Percentiles rank a stretch among this genome's conserved stretches.
These are phyloP conservation scores for Neurospora sp. DNA, from an alignment of 495 filamentous ascomycete genomes.

Conservation along the genomic window DNA sequence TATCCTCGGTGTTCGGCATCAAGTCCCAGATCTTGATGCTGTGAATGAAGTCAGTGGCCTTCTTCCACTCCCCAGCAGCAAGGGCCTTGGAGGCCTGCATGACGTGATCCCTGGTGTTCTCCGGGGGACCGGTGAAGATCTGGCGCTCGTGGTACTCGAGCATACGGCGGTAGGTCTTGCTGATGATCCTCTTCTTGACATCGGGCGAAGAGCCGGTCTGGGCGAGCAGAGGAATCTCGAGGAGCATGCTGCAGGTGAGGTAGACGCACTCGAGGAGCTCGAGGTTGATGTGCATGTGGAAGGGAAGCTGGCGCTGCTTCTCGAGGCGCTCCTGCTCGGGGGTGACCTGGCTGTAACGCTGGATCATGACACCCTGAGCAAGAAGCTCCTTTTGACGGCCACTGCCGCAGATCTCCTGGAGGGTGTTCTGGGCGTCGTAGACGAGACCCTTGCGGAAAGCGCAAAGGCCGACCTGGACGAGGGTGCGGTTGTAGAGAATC, in stretches of 20 bases:
- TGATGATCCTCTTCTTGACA: slow-evolving; percentile 95
- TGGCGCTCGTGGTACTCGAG: slow-evolving; percentile 98
- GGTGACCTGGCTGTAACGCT: slow-evolving; percentile 86
- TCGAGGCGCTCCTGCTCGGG: slow-evolving; percentile 97
- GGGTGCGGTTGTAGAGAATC: slow-evolving; percentile 96
- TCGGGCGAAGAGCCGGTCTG: slow-evolving; percentile 94
- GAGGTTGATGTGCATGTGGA: slow-evolving; percentile 99
- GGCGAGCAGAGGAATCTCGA: slow-evolving; percentile 94
- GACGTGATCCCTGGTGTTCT: slow-evolving; percentile 97
- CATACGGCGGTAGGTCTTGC: slow-evolving; percentile 98
- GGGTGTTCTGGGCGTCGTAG: slow-evolving; percentile 92
- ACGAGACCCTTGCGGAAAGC: slow-evolving; percentile 95
- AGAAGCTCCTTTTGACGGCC: slow-evolving; percentile 96
- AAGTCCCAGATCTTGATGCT: slow-evolving; percentile 99
- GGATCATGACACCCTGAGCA: slow-evolving; percentile 95
- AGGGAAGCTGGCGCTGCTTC: slow-evolving; percentile 90
- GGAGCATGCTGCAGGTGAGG: slow-evolving; percentile 95
- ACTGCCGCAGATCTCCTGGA: slow-evolving; percentile 96
- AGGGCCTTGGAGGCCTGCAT: slow-evolving; percentile 98
- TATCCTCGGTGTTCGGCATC: slow-evolving; percentile 77
- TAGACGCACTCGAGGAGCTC: slow-evolving; percentile 98
- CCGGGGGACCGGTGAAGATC: slow-evolving; percentile 95
- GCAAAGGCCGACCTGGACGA: slow-evolving; percentile 96
- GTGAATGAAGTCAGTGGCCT: slow-evolving; percentile 81
- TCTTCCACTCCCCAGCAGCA: slow-evolving; percentile 97